Evolutionary conservation across 208 protist genomes (phyloP).

Genomic region (Strigomonas galati): DNA sequence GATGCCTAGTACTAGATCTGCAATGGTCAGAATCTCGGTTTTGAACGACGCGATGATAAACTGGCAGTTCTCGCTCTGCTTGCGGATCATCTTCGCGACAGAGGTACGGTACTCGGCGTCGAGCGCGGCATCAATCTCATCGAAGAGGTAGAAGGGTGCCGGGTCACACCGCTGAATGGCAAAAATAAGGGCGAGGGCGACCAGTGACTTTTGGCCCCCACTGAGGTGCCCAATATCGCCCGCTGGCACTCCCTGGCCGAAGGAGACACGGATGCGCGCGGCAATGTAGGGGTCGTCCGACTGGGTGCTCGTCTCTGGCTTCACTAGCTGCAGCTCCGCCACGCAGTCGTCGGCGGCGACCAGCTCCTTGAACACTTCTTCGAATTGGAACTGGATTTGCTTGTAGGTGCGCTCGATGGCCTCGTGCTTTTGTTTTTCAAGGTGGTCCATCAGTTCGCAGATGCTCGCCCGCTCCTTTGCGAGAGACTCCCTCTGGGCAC

Average conservation of each 20-base stretch:
- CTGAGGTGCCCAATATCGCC: constrained; percentile 93
- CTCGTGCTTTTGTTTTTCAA: constrained; percentile 97
- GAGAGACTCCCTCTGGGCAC: constrained; percentile 72
- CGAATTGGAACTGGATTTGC: constrained; percentile 96
- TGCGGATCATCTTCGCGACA: constrained; percentile 92
- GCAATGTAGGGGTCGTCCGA: constrained; percentile 86
- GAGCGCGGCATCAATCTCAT: constrained; percentile 99
- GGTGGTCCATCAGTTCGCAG: constrained; percentile 90
- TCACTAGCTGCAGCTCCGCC: constrained; percentile 82
- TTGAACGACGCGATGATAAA: constrained; percentile 99
- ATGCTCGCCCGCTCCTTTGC: constrained; percentile 90
- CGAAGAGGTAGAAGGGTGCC: constrained; percentile 99
- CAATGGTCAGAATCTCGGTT: constrained; percentile 93
- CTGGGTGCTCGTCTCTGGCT: constrained; percentile 20
- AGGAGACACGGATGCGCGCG: constrained; percentile 91
- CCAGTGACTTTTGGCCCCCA: constrained; percentile 98
- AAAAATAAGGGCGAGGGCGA: constrained; percentile 99
- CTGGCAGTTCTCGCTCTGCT: constrained; percentile 91
- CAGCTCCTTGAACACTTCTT: constrained; percentile 96
- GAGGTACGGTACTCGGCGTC: constrained; percentile 94
- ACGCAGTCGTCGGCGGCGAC: constrained; percentile 87
- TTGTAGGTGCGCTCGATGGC: constrained; percentile 98
- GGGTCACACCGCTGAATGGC: constrained; percentile 99
- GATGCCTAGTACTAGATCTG: constrained; percentile 94
- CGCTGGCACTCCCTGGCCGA: constrained; percentile 70